Base-by-base conservation (phyloP, 305 asterid genomes). In the Nicotiana rustica region DNA sequence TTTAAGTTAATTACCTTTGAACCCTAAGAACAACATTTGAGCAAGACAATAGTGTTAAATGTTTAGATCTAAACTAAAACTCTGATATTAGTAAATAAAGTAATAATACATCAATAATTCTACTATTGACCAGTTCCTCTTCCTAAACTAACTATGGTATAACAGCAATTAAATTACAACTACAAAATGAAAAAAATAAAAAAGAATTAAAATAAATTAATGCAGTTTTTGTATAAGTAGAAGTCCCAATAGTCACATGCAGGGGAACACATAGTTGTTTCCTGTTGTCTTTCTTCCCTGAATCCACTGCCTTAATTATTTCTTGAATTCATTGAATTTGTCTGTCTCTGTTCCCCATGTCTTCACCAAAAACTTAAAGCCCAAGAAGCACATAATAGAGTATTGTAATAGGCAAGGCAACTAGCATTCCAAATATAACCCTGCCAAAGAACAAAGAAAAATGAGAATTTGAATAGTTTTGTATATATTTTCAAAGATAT, bases 391-490 rank as follows among this genome's bases (percentile, higher is more conserved):
- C 92, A 60, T 94, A 94, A 89, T 94, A 94, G 29, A 89, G 86
- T 77, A 94, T 91, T 85, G 98, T 91, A 55, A 94, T 91, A 57
- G 98, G 98, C 87, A 94, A 84, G 10, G 98, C 98, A 47, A 94
- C 81, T 80, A 94, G 86, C 98, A 94, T 94, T 47, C 98, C 98
- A 59, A 94, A 94, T 70, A 92, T 93, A 83, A 94, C 98, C 90
- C 98, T 94, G 95, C 82, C 87, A 82, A 73, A 73, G 78, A 29
- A 6, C 41, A 52, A 76, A 85, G 38, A 35, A 67, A 75, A 56
- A 4, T 41, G 49, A 25, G 71, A 8, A 65, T 38, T 67, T 44
- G 7, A 52, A n/a, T 59, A 57, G n/a, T 57, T 57, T 57, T 6
- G 15, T 56, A 14, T 12, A 12, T n/a, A 55, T 55, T 57, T 57